phyloP scores from a whole-genome alignment of 2,329 filamentous ascomycete species.

The Colletotrichum simmondsii region DNA sequence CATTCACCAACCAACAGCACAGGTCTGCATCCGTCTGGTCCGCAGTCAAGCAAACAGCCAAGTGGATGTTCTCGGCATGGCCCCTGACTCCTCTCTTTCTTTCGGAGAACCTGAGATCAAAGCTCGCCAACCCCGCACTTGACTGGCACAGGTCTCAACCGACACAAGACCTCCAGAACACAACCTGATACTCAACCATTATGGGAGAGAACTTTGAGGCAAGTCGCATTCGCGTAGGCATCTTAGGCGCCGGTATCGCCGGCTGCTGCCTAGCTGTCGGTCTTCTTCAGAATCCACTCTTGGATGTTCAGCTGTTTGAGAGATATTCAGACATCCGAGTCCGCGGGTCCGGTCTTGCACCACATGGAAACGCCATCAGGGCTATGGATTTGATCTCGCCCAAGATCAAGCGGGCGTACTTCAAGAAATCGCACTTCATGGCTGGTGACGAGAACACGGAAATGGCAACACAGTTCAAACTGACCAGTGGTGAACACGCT shows the following conservation, averaged over 20 bases:
- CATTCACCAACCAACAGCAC: not conserved
- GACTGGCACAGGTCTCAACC: not conserved
- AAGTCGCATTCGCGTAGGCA: not conserved
- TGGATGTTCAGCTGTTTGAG: not conserved
- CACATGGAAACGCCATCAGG: not conserved
- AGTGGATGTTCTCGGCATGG: not conserved
- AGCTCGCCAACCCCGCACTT: not conserved
- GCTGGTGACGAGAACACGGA: not conserved
- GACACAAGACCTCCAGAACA: not conserved
- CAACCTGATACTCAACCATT: not conserved
- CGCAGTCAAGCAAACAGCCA: not conserved
- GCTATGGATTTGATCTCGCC: not conserved
- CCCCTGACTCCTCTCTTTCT: not conserved
- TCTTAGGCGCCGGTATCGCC: not conserved
- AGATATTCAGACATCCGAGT: not conserved
- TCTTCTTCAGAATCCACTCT: not conserved
- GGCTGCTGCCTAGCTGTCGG: not conserved
- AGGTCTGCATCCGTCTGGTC: not conserved
- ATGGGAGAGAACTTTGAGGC: not conserved
- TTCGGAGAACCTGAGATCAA: not conserved
- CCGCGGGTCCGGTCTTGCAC: not conserved
- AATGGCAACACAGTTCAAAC: not conserved
- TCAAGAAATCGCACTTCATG: not conserved
- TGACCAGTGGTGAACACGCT: not conserved
- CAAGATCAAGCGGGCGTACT: not conserved